Base-by-base conservation (phyloP, 805 yeast species). In the Tetrapisispora phaffii region DNA sequence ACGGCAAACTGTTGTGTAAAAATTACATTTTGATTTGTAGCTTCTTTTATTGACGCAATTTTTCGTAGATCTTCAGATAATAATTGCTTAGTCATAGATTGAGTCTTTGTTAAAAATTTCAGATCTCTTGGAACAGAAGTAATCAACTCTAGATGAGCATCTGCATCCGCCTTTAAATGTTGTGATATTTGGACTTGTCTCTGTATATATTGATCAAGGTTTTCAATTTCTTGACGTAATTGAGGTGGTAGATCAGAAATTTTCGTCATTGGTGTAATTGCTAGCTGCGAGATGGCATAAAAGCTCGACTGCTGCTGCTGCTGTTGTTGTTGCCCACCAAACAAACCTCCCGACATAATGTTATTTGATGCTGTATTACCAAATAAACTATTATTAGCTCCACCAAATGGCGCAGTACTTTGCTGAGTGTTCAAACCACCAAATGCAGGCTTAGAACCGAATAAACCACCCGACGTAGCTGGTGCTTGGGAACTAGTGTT, bases 41-140 rank as follows among this genome's bases (percentile, higher is more conserved):
- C 49, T 48, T 69, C 56, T 60, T 75, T 76, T 48, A 76, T 67
- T 17, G 65, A 63, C 17, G 66, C 69, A 10, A 75, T 66, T 46
- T 69, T 68, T 48, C 71, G 73, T 44, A 73, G 50, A 55, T 76
- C 80, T 47, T 68, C 70, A 15, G 68, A 66, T 43, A 76, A 56
- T 2, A 87, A 84, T 61, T 80, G 87, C 51, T 76, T 80, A 2
- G 85, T 76, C 5, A 82, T 72, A 2, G 77, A 70, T 49, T 79
- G 74, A 49, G 77, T 77, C 51, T 78, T 77, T 44, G 75, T 76
- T 49, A 85, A 63, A 56, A 74, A 85, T 47, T 72, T 72, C 34
- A 82, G 75, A 58, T 85, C 94, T 52, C 81, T 73, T 5, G 93
- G 93, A 44, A 85, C 77, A 44, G 88, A 78, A 32, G 72, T 76